Evolutionary conservation across 352 stramenopile genomes (phyloP).

Genomic region (Thraustotheca clavata): DNA sequence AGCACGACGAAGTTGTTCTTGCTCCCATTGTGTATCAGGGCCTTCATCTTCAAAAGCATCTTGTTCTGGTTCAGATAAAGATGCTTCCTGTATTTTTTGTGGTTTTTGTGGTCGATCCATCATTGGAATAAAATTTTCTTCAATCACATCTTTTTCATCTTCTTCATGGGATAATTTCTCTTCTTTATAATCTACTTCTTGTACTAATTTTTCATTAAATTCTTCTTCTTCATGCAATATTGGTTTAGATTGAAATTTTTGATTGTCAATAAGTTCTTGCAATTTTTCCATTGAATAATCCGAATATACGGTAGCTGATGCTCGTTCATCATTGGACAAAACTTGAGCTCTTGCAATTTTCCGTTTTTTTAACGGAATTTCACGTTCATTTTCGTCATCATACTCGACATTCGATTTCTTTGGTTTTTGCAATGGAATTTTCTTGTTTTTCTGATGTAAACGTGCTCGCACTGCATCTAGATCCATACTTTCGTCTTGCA

Average conservation of each 20-base stretch:
- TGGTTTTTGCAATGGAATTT: background rate
- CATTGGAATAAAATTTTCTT: conserved; percentile 15
- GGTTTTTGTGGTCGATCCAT: background rate
- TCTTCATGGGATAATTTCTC: background rate
- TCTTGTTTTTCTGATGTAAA: conserved; percentile 16
- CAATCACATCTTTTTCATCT: background rate
- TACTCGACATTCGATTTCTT: background rate
- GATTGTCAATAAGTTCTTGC: background rate
- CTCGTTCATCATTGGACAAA: background rate
- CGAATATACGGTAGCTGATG: background rate
- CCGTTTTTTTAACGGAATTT: conserved; percentile 15
- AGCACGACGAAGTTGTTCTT: conserved; percentile 12
- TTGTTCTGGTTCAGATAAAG: background rate
- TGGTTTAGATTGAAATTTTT: conserved; percentile 3
- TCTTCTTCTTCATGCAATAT: background rate
- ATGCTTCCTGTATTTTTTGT: background rate
- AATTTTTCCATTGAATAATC: conserved; percentile 13
- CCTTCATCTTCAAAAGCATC: background rate
- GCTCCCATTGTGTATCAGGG: conserved; percentile 6
- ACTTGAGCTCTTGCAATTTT: conserved; percentile 6
- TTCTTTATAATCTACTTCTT: background rate
- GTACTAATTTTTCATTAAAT: background rate
- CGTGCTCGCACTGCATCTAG: conserved; percentile 1
- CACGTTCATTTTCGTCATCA: conserved; percentile 6
- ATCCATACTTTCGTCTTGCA: background rate